These are phyloP conservation scores for Malus hybrid DNA, from an alignment of 331 rosid species.

Conservation along the genomic window DNA sequence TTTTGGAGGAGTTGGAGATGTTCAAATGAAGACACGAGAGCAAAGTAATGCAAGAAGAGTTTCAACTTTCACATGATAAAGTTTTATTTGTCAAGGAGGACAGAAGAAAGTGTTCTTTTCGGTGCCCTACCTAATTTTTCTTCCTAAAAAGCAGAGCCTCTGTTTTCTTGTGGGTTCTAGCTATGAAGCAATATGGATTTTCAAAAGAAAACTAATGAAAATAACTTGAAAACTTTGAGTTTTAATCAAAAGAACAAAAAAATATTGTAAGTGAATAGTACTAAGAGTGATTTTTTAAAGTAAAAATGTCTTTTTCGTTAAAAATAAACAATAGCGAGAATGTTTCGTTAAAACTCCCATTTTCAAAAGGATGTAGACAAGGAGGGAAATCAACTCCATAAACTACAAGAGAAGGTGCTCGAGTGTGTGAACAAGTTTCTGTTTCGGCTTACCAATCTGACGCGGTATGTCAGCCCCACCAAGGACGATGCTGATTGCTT, in stretches of 20 bases:
- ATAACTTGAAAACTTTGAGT: no score
- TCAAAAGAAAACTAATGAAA: no score
- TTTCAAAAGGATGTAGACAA: neutral
- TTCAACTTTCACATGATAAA: neutral
- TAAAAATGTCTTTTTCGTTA: no score
- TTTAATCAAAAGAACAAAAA: no score
- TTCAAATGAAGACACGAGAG: neutral
- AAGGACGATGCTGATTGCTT: neutral
- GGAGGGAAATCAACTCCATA: neutral
- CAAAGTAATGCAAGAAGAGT: neutral
- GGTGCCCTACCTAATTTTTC: slow-evolving; percentile 21
- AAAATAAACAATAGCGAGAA: no score
- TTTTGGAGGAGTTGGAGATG: neutral
- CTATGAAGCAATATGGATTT: neutral
- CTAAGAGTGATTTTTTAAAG: no score
- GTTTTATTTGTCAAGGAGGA: neutral
- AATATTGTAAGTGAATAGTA: no score
- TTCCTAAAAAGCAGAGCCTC: slow-evolving; percentile 35
- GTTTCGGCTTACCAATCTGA: neutral
- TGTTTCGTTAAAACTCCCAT: neutral
- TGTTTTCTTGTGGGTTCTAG: slow-evolving; percentile 11
- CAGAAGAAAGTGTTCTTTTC: slow-evolving; percentile 3
- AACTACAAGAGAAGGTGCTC: neutral
- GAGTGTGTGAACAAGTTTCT: neutral
- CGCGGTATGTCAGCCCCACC: neutral